Evolutionary conservation across 176 grass and related monocot species (phyloP), one percentile per base, ranked within the genome.

Genomic region (Aegilops longissima): DNA sequence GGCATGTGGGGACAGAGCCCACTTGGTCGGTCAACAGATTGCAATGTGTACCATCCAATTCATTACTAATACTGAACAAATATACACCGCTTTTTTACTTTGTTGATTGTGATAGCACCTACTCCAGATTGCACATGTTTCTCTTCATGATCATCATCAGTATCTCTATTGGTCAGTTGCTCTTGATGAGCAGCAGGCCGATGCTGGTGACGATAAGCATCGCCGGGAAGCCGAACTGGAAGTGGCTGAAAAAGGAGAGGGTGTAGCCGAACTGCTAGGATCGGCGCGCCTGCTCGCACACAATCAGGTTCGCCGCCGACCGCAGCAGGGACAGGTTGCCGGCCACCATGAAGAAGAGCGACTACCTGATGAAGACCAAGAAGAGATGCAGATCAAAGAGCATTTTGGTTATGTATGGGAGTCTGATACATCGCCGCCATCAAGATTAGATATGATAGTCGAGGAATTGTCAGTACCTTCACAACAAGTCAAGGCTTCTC

Each of bases 311-410:
- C 2, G 96, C 96, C 4, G 96, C 96, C 1, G 93, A 98, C 24
- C 93, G 92, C 4, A 98, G 88, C 0, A 98, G 94, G 2, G 96
- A 98, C 25, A 98, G 93, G 79, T 98, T 98, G 30, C 96, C 96
- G 64, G 96, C 96, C 35, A 96, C 96, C 74, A 93, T 98, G 73
- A 34, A 34, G 33, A 34, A 34, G 33, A 34, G 33, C 33, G 0
- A 34, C 33, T 34, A 34, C 0, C 4, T 34, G 33, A 34, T 34
- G 33, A 34, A 34, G 33, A 34, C 33, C 33, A 34, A 34, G 33
- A 34, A 34, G 33, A 34, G 33, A 34, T 34, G 5, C 3, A 34
- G 33, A 34, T 34, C 33, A 5, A 34, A 0, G 33, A 34, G 33
- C 33, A 34, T 34, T 34, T 34, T 34, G 0, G 33, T 34, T 34